Evolutionary conservation across 2,329 filamentous ascomycete genomes (phyloP), one percentile per base, ranked within the genome.

Genomic region (Parasarocladium wereldwijsianum): DNA sequence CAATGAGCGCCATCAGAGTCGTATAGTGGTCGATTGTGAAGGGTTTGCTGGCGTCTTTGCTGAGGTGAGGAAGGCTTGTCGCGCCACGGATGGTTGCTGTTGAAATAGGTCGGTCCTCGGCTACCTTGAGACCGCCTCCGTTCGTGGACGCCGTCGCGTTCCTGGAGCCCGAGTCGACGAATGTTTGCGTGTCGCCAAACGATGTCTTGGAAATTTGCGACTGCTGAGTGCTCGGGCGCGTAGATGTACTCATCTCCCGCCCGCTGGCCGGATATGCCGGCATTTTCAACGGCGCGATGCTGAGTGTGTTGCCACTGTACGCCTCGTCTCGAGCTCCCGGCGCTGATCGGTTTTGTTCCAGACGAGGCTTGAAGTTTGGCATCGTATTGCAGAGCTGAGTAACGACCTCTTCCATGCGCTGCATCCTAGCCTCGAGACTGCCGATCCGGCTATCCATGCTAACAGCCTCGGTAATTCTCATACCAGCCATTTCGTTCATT

Each of bases 391-490:
- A 63, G 3, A 70, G 51, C 42, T 64, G 58, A 32, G 57, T 52
- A 4, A 71, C 57, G 4, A 66, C 53, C 15, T 55, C 57, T 46
- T 75, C 70, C 36, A 75, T 49, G 24, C 58, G 62, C 13, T 58
- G 50, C 41, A 72, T 58, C 5, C 60, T 58, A 5, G 51, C 48
- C 40, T 76, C 71, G 8, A 76, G 49, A 10, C 48, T 47, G 7
- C 51, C 52, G 12, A 76, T 55, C 9, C 70, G 58, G 8, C 59
- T 58, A 40, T 74, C 68, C 8, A 73, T 43, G 38, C 55, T 64
- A 8, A 58, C 60, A 11, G 61, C 63, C 38, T 69, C 57, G 2
- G 67, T 70, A 34, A 71, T 71, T 41, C 65, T 71, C 64, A 69
- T 67, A 17, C 57, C 62, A 0, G 58, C 53, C 49, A 64, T 56